These are phyloP conservation scores for Mesembryanthemum crystallinum DNA, from an alignment of 148 eudicot genomes.

Conservation along the genomic window DNA sequence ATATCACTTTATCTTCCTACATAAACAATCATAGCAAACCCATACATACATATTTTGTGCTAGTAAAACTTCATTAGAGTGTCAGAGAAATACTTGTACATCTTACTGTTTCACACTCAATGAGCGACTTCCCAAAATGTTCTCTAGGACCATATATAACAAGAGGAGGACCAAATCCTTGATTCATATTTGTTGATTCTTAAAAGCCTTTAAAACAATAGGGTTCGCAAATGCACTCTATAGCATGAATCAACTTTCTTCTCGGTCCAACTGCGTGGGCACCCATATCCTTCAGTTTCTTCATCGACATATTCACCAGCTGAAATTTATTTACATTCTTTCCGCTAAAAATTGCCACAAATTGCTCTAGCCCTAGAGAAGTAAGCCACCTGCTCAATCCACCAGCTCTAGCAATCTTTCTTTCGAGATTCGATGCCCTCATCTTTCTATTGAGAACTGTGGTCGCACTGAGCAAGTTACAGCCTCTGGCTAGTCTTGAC, in stretches of 20 bases:
- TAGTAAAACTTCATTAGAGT: too few species aligned
- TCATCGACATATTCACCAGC: slow-evolving; percentile 69
- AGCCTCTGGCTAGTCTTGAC: slow-evolving; percentile 9
- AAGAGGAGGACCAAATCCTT: not conserved
- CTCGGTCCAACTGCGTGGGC: slow-evolving; percentile 82
- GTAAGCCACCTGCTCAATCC: slow-evolving; percentile 76
- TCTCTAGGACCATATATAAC: not conserved
- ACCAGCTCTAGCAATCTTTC: slow-evolving; percentile 71
- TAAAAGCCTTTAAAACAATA: slow-evolving; percentile 33
- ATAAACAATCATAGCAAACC: too few species aligned
- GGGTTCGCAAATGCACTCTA: slow-evolving; percentile 71
- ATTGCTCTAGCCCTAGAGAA: slow-evolving; percentile 67
- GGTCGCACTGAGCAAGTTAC: slow-evolving; percentile 26
- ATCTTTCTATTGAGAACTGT: slow-evolving; percentile 40
- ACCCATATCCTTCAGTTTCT: slow-evolving; percentile 95
- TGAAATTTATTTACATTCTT: slow-evolving; percentile 57
- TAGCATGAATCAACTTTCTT: slow-evolving; percentile 88
- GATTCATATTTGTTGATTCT: not conserved
- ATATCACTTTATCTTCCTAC: too few species aligned
- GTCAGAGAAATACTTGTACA: too few species aligned
- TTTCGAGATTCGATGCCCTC: slow-evolving; percentile 67
- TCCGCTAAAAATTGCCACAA: slow-evolving; percentile 47
- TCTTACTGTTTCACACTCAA: too few species aligned
- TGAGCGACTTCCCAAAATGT: not conserved
- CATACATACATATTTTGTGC: too few species aligned